Evolutionary conservation across 306 rosid genomes (phyloP).

Genomic region (Trichosanthes cucumerina): DNA sequence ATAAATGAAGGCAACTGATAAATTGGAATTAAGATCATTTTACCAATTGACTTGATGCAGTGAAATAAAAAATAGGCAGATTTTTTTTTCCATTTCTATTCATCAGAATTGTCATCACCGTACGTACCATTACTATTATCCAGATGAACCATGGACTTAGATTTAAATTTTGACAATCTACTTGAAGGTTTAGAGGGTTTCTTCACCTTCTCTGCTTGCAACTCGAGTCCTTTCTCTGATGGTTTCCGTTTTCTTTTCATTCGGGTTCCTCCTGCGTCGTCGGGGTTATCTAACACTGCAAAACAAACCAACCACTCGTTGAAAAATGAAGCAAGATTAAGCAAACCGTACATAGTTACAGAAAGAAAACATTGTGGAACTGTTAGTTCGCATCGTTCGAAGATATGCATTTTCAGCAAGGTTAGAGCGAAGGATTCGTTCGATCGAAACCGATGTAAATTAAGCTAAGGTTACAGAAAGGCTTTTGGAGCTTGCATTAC

Average conservation of each 20-base stretch:
- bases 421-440: background rate
- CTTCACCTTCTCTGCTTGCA: constrained; percentile 70
- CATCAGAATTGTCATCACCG: constrained; percentile 46
- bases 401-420: background rate
- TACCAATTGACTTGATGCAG: background rate
- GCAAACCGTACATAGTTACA: background rate
- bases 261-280: constrained; percentile 48
- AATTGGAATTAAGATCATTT: background rate
- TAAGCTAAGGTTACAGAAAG: background rate
- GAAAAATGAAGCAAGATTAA: background rate
- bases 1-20: background rate
- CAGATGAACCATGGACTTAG: constrained; percentile 35
- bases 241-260: constrained; percentile 68
- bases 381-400: background rate
- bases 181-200: constrained; percentile 44
- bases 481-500: background rate
- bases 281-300: constrained; percentile 21
- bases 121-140: constrained; percentile 34
- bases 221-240: constrained; percentile 78
- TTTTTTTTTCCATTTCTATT: constrained; percentile 6
- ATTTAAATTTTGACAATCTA: constrained; percentile 35
- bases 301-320: background rate
- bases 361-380: background rate
- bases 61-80: background rate
- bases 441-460: background rate